Conservation (phyloP, 208 protist genomes). For the Trypanosoma caninum region DNA sequence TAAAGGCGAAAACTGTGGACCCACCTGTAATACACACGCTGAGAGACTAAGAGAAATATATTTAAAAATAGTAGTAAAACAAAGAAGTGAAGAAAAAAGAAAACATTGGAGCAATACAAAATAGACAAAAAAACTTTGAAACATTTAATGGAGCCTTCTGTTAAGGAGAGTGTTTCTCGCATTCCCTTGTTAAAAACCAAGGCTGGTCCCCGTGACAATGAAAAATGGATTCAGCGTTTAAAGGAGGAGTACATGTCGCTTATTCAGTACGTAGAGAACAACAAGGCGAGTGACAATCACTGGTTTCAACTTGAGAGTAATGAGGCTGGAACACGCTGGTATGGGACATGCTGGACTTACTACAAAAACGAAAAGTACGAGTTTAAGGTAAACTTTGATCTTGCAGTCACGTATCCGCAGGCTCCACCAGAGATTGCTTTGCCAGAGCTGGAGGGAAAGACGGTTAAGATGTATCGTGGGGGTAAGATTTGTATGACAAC, state of each 20-base stretch:
- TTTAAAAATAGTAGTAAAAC: too few species aligned
- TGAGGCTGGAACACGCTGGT: slow-evolving; percentile 93
- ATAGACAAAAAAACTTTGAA: slow-evolving; percentile 1
- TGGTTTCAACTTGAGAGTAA: slow-evolving; percentile 97
- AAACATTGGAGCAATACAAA: not conserved
- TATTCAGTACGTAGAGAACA: slow-evolving; percentile 96
- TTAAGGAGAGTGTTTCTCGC: slow-evolving; percentile 90
- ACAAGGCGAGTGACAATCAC: slow-evolving; percentile 94
- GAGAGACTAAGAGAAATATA: too few species aligned
- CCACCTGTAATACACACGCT: too few species aligned
- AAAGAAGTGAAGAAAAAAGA: not conserved
- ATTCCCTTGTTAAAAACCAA: slow-evolving; percentile 95
- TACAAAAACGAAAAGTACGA: slow-evolving; percentile 96
- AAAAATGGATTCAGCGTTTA: slow-evolving; percentile 94
- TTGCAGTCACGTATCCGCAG: slow-evolving; percentile 96
- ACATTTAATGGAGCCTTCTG: slow-evolving; percentile 60
- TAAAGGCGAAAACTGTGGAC: too few species aligned
- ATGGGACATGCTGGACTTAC: slow-evolving; percentile 96
- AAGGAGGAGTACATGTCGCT: slow-evolving; percentile 97
- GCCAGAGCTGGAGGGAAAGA: slow-evolving; percentile 97
- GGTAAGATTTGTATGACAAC: slow-evolving; percentile 98
- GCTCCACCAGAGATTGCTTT: slow-evolving; percentile 95
- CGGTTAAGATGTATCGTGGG: slow-evolving; percentile 98
- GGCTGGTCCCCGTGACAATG: slow-evolving; percentile 94
- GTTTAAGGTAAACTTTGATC: slow-evolving; percentile 97